Conservation (phyloP, 2,329 filamentous ascomycete genomes). For the Aureobasidium pullulans region DNA sequence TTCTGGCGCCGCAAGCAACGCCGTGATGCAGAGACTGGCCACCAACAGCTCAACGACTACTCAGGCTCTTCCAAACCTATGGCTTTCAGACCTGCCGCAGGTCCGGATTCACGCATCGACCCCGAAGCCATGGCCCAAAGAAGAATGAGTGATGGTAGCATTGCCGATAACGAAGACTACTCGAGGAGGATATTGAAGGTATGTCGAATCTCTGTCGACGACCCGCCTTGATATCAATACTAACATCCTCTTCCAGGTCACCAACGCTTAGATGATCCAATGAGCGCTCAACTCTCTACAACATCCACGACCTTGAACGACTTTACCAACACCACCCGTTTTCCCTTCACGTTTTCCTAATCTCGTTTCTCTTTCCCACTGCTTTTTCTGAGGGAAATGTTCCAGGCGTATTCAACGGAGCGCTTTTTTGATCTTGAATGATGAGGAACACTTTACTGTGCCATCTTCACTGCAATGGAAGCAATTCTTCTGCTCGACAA, state of each 20-base stretch:
- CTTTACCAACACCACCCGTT: conserved; percentile 40
- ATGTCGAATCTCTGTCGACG: conserved; percentile 25
- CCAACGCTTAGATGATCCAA: conserved; percentile 16
- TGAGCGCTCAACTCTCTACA: conserved; percentile 38
- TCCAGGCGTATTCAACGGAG: conserved; percentile 21
- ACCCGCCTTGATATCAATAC: conserved; percentile 16
- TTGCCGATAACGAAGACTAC: conserved; percentile 95
- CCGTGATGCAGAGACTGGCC: conserved; percentile 69
- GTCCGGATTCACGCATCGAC: conserved; percentile 74
- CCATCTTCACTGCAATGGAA: conserved; percentile 28
- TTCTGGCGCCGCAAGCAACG: conserved; percentile 68
- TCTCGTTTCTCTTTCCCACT: neutral
- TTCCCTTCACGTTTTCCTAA: conserved; percentile 22
- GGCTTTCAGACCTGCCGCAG: conserved; percentile 41
- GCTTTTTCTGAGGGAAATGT: conserved; percentile 17
- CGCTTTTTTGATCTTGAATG: conserved; percentile 29
- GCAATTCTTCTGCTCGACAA: conserved; percentile 29
- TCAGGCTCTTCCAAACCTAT: conserved; percentile 58
- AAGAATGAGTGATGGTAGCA: conserved; percentile 87
- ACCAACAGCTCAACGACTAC: conserved; percentile 71
- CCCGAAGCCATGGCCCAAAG: conserved; percentile 73
- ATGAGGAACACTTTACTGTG: conserved; percentile 5
- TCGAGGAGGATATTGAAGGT: conserved; percentile 93
- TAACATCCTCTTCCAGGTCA: conserved; percentile 15
- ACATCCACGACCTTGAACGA: conserved; percentile 46